These are phyloP conservation scores for Amaranthus cruentus DNA, from an alignment of 148 eudicot species.

Conservation along the genomic window DNA sequence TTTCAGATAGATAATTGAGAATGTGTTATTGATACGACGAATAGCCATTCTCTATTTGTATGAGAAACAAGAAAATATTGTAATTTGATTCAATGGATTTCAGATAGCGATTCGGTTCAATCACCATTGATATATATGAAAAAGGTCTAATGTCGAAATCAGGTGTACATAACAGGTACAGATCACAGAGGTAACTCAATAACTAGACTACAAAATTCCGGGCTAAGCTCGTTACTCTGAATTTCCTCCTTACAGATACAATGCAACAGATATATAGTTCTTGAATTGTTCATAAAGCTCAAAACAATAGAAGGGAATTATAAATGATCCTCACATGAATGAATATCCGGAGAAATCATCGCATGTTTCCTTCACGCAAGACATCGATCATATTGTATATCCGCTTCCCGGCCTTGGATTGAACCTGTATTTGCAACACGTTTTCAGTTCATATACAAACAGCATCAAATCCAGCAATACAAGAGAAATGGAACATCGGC, in stretches of 20 bases:
- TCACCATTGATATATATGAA: not conserved
- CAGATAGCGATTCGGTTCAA: not conserved
- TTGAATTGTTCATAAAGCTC: not conserved
- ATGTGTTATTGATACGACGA: no score
- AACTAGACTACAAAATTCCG: constrained; percentile 5
- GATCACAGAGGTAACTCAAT: not conserved
- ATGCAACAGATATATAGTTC: not conserved
- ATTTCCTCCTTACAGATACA: not conserved
- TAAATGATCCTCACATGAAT: no score
- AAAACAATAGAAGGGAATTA: not conserved
- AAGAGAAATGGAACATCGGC: not conserved
- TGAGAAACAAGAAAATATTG: no score
- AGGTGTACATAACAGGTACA: constrained; percentile 12
- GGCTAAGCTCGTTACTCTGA: not conserved
- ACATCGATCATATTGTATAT: constrained; percentile 74
- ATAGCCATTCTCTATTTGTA: no score
- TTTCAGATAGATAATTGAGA: no score
- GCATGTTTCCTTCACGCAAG: constrained; percentile 61
- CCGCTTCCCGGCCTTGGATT: constrained; percentile 57
- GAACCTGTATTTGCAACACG: constrained; percentile 40
- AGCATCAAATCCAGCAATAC: not conserved
- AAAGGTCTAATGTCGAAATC: not conserved
- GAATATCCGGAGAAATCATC: constrained; percentile 15
- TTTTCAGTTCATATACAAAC: not conserved
- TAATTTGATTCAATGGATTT: no score